Evolutionary conservation across 2,329 filamentous ascomycete species (phyloP), one percentile per base, ranked within the genome.

Genomic region (Fusarium sp.): DNA sequence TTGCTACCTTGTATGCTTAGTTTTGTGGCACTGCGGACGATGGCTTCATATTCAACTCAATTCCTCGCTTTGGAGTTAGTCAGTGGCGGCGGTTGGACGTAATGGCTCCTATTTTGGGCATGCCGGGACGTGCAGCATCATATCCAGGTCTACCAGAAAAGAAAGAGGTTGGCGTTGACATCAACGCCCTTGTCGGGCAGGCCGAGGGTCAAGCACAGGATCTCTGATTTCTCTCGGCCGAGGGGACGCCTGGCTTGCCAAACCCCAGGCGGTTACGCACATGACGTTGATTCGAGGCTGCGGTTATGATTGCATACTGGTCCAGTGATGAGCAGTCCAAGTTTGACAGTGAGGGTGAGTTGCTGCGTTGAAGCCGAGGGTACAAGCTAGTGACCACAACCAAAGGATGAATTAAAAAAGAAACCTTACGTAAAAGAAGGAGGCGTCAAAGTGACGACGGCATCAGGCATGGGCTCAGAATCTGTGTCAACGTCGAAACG

Each of bases 191-290:
- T 53, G 42, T 40, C 61, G 61, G 51, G 10, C 62, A 60, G 38
- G 36, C 65, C 64, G 66, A 63, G 40, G 17, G 31, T 24, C 31
- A 57, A 31, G 44, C 38, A 40, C 38, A 69, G 36, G 24, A 42
- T 62, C 51, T 64, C 27, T 49, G 35, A 16, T 66, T 53, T 62
- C 36, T 64, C 60, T 60, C 51, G 35, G 59, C 62, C 69, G 59
- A 64, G 59, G 49, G 53, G 31, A 57, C 49, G 44, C 57, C 44
- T 53, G 56, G 29, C 14, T 42, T 64, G 22, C 33, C 53, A 67
- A 72, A 64, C 70, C 70, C 56, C 69, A 62, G 62, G 51, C 49
- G 40, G 59, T 65, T 53, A 27, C 40, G 53, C 20, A 36, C 49
- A 38, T 62, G 46, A 44, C 46, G 35, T 55, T 31, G 35, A 42